Evolutionary conservation across 2,329 filamentous ascomycete genomes (phyloP).

Genomic region (Pseudogymnoascus sp.): DNA sequence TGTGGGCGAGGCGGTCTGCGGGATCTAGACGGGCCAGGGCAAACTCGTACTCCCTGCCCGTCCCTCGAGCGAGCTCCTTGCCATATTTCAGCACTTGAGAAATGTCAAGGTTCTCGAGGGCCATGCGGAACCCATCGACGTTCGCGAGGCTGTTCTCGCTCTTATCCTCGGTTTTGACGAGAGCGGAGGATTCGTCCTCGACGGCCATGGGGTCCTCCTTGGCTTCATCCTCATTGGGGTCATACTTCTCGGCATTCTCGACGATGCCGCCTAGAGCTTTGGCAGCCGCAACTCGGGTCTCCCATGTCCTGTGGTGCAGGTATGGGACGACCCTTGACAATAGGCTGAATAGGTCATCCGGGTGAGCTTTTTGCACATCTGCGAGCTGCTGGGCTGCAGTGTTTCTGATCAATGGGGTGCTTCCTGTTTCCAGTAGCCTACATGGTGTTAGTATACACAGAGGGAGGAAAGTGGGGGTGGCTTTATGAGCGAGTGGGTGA

Average conservation of each 20-base stretch:
- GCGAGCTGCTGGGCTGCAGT: conserved; percentile 94
- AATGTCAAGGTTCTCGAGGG: conserved; percentile 67
- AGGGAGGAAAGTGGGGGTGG: background rate
- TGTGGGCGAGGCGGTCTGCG: conserved; percentile 67
- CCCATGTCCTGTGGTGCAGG: conserved; percentile 90
- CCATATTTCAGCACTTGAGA: conserved; percentile 72
- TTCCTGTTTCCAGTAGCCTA: conserved; percentile 93
- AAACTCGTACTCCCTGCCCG: conserved; percentile 76
- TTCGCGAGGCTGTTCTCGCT: conserved; percentile 34
- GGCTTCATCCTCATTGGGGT: conserved; percentile 72
- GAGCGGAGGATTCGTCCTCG: conserved; percentile 27
- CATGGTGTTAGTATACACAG: conserved; percentile 16
- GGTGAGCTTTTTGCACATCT: conserved; percentile 96
- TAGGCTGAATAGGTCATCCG: conserved; percentile 93
- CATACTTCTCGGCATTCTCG: conserved; percentile 76
- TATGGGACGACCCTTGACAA: conserved; percentile 92
- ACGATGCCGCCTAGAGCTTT: conserved; percentile 93
- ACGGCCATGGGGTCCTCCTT: conserved; percentile 38
- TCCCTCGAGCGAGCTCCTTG: conserved; percentile 71
- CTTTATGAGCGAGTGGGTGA: background rate
- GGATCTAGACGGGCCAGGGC: conserved; percentile 74
- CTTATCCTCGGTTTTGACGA: conserved; percentile 48
- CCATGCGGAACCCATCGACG: conserved; percentile 55
- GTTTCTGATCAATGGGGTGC: conserved; percentile 89
- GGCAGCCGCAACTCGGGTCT: conserved; percentile 85